Evolutionary conservation across 2,329 filamentous ascomycete genomes (phyloP).

Genomic region (Claviceps monticola): DNA sequence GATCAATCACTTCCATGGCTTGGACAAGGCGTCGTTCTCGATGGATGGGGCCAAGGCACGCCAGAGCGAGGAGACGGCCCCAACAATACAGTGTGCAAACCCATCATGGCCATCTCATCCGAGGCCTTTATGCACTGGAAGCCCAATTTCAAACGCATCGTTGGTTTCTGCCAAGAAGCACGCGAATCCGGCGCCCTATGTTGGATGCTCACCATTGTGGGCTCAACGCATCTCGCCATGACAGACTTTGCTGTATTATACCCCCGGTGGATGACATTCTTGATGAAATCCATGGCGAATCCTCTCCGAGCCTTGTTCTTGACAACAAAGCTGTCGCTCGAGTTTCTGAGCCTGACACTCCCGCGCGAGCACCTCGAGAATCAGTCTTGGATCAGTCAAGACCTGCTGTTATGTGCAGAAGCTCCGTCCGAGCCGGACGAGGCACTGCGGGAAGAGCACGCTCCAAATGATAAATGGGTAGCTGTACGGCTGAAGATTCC

Average conservation of each 20-base stretch:
- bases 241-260: slow-evolving; percentile 55
- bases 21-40: slow-evolving; percentile 50
- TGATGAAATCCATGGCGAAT: slow-evolving; percentile 51
- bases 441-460: slow-evolving; percentile 35
- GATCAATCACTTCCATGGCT: slow-evolving; percentile 40
- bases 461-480: slow-evolving; percentile 43
- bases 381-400: slow-evolving; percentile 39
- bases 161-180: slow-evolving; percentile 42
- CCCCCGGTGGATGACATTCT: slow-evolving; percentile 39
- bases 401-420: slow-evolving; percentile 29
- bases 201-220: slow-evolving; percentile 39
- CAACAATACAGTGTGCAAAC: slow-evolving; percentile 31
- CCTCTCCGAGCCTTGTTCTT: slow-evolving; percentile 48
- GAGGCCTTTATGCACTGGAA: slow-evolving; percentile 62
- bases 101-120: slow-evolving; percentile 49
- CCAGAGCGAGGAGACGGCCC: slow-evolving; percentile 29
- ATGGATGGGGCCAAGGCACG: slow-evolving; percentile 46
- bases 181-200: slow-evolving; percentile 28
- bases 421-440: slow-evolving; percentile 24
- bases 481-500: slow-evolving; percentile 42
- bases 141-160: slow-evolving; percentile 45
- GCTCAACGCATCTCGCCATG: slow-evolving; percentile 52
- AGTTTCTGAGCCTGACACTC: slow-evolving; percentile 44
- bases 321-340: slow-evolving; percentile 47
- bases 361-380: slow-evolving; percentile 32